Percentiles rank a stretch among this genome's conserved stretches.
Conservation (phyloP, 2,329 filamentous ascomycete species). For the Venturia carpophila region DNA sequence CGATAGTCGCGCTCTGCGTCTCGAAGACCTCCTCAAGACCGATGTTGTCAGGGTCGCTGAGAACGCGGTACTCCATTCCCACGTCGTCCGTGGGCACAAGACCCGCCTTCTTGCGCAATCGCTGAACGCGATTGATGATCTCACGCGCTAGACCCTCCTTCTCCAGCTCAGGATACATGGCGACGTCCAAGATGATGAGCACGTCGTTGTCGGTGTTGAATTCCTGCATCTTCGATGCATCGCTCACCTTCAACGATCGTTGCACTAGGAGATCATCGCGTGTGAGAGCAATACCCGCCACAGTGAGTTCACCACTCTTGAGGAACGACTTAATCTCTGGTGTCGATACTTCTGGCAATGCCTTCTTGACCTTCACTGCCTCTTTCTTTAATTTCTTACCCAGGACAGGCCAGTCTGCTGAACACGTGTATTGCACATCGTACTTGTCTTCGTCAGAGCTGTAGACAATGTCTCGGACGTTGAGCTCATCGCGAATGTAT, state of each 20-base stretch:
- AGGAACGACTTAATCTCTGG: slow-evolving; percentile 76
- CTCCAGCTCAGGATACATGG: slow-evolving; percentile 74
- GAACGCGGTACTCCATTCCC: slow-evolving; percentile 82
- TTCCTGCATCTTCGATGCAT: slow-evolving; percentile 65
- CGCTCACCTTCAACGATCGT: slow-evolving; percentile 67
- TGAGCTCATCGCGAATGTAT: slow-evolving; percentile 91
- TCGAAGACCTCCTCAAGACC: slow-evolving; percentile 64
- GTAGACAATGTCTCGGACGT: slow-evolving; percentile 76
- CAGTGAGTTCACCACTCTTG: slow-evolving; percentile 61
- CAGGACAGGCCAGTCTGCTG: slow-evolving; percentile 85
- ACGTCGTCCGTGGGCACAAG: slow-evolving; percentile 89
- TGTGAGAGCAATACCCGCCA: slow-evolving; percentile 78
- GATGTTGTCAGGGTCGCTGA: slow-evolving; percentile 69
- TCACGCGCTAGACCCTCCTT: slow-evolving; percentile 86
- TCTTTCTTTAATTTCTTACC: slow-evolving; percentile 98
- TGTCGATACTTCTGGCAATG: slow-evolving; percentile 68
- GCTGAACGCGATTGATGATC: slow-evolving; percentile 87
- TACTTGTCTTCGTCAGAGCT: slow-evolving; percentile 84
- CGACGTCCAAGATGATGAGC: slow-evolving; percentile 79
- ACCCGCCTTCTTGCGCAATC: slow-evolving; percentile 86
- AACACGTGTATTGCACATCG: slow-evolving; percentile 83
- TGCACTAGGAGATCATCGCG: slow-evolving; percentile 78
- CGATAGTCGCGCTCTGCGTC: slow-evolving; percentile 59
- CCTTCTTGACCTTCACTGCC: slow-evolving; percentile 83
- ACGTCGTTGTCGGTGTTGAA: slow-evolving; percentile 85